Conservation (phyloP, 2,329 filamentous ascomycete species). For the Colletotrichum brevisporum region DNA sequence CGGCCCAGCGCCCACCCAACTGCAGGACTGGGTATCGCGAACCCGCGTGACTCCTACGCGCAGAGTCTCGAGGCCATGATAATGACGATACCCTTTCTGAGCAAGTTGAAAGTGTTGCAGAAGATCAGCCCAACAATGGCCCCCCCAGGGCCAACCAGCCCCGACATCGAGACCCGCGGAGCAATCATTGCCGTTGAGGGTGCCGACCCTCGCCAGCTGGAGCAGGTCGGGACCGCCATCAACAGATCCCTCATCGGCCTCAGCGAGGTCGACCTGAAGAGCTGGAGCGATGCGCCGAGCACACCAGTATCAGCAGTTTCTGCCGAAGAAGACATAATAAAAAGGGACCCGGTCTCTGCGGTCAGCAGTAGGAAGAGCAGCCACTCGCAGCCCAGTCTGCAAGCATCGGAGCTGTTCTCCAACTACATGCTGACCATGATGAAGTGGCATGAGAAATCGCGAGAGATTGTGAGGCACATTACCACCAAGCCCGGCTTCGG, state of each 20-base stretch:
- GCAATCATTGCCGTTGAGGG: conserved; percentile 89
- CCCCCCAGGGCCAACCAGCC: conserved; percentile 46
- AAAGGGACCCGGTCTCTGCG: conserved; percentile 24
- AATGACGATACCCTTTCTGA: conserved; percentile 80
- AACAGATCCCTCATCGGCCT: conserved; percentile 70
- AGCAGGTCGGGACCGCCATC: conserved; percentile 74
- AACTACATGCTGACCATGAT: conserved; percentile 78
- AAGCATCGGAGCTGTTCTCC: conserved; percentile 58
- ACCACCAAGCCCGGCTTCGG: conserved; percentile 47
- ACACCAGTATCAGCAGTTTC: conserved; percentile 33
- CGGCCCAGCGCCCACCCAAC: conserved; percentile 43
- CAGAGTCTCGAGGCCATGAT: conserved; percentile 76
- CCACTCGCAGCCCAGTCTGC: conserved; percentile 42
- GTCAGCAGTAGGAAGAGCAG: conserved; percentile 40
- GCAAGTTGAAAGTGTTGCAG: conserved; percentile 82
- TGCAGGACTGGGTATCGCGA: conserved; percentile 46
- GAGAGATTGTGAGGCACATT: conserved; percentile 74
- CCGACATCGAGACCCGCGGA: conserved; percentile 70
- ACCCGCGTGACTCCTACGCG: conserved; percentile 51
- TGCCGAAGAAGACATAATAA: conserved; percentile 37
- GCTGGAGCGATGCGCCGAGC: conserved; percentile 57
- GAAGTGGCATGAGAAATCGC: conserved; percentile 82
- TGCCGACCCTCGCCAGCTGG: conserved; percentile 65
- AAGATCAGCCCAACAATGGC: conserved; percentile 80
- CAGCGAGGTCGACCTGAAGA: conserved; percentile 57